Conservation (phyloP, 2,329 filamentous ascomycete species). For the Sporothrix pseudoabietina region DNA sequence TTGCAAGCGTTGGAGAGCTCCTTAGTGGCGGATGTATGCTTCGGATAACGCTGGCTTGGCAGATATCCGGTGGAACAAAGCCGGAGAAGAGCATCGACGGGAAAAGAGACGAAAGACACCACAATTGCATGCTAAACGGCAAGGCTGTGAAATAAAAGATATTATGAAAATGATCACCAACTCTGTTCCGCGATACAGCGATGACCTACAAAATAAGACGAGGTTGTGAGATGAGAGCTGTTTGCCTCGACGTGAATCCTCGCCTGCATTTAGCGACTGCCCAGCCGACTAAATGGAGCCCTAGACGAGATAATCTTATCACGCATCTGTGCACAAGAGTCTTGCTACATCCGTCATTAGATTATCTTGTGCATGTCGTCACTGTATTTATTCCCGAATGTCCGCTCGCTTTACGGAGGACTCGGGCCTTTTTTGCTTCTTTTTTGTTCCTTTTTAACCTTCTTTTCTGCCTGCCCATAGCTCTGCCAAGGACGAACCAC, state of each 20-base stretch:
- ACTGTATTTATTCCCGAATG: constrained; percentile 1
- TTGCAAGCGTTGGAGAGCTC: not conserved
- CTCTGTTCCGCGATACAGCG: not conserved
- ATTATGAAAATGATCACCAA: not conserved
- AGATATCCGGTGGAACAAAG: not conserved
- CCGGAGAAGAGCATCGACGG: not conserved
- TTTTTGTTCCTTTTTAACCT: not conserved
- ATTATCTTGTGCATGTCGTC: not conserved
- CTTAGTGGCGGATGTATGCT: not conserved
- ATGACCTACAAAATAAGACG: not conserved
- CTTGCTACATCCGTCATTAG: no score
- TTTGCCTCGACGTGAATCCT: not conserved
- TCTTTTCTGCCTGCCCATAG: not conserved
- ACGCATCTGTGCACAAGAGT: not conserved
- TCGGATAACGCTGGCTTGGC: not conserved
- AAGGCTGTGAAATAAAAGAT: not conserved
- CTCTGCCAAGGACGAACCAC: not conserved
- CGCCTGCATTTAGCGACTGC: not conserved
- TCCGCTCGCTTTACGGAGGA: constrained; percentile 10
- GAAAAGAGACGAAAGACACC: not conserved
- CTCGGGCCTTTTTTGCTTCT: not conserved
- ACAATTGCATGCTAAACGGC: not conserved
- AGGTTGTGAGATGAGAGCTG: not conserved
- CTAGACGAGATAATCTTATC: constrained; percentile 8
- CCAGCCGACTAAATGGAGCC: not conserved